A percentile compares a stretch with the other conserved stretches of the same genome.
Evolutionary conservation across 78 protist species (phyloP).

Genomic region (Dictyostelium firmibasis): DNA sequence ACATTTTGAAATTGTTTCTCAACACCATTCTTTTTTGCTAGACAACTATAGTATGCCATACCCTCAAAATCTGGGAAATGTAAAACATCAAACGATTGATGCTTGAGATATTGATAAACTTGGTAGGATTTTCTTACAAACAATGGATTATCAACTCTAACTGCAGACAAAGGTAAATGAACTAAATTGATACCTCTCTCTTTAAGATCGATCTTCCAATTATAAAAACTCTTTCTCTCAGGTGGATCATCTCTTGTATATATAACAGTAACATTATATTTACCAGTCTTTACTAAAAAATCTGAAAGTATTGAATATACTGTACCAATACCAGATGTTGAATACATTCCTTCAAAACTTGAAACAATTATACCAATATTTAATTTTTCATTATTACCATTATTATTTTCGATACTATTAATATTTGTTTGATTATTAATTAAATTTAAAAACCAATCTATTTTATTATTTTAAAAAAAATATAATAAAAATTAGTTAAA

Average conservation of each 20-base stretch:
- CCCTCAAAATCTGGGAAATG: slow-evolving; percentile 77
- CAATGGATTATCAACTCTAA: slow-evolving; percentile 23
- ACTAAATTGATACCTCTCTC: slow-evolving; percentile 21
- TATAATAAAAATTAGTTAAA: neutral
- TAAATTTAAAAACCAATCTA: slow-evolving; percentile 13
- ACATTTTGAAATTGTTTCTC: neutral
- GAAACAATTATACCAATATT: slow-evolving; percentile 45
- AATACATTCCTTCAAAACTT: slow-evolving; percentile 70
- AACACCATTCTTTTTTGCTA: slow-evolving; percentile 34
- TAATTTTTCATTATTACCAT: slow-evolving; percentile 12
- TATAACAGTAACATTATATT: slow-evolving; percentile 36
- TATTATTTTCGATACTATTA: slow-evolving; percentile 4
- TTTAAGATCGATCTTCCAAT: slow-evolving; percentile 21
- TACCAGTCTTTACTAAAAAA: slow-evolving; percentile 16
- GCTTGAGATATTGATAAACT: slow-evolving; percentile 51
- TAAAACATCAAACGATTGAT: slow-evolving; percentile 14
- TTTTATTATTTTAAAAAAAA: neutral
- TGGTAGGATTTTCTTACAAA: slow-evolving; percentile 56
- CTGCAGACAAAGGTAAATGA: neutral
- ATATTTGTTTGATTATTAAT: neutral
- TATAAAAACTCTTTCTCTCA: slow-evolving; percentile 22
- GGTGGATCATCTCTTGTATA: slow-evolving; percentile 70
- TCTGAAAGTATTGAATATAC: slow-evolving; percentile 61
- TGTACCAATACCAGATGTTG: slow-evolving; percentile 79
- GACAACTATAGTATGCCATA: slow-evolving; percentile 40